These are phyloP conservation scores for Creolimax fragrantissima DNA, from an alignment of 78 protist genomes.

Conservation along the genomic window DNA sequence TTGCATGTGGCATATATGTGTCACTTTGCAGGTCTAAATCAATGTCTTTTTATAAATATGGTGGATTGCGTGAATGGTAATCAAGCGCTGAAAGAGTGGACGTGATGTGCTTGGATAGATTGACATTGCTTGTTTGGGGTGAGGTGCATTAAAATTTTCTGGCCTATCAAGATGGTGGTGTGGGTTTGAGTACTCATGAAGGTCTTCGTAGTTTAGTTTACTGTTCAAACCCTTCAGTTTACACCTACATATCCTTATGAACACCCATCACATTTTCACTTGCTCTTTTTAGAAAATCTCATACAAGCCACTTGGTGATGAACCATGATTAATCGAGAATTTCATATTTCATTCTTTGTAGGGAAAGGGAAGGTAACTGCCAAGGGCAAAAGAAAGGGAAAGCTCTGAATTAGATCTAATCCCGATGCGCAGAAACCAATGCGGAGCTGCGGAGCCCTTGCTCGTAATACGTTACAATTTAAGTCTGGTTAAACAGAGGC, in stretches of 20 bases:
- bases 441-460: too few relatives aligned
- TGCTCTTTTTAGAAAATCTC: neutral
- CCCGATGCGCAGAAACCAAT: too few relatives aligned
- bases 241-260: neutral
- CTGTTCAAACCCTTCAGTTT: neutral
- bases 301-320: neutral
- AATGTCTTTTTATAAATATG: neutral
- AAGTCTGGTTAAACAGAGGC: too few relatives aligned
- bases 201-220: neutral
- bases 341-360: neutral
- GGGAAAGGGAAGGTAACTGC: neutral
- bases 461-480: too few relatives aligned
- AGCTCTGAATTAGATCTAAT: too few relatives aligned
- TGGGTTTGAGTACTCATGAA: neutral
- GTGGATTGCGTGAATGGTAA: neutral
- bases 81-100: neutral
- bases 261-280: neutral
- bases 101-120: too few relatives aligned
- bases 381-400: neutral
- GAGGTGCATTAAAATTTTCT: neutral
- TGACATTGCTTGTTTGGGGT: neutral
- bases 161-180: too few relatives aligned
- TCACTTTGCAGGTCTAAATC: neutral
- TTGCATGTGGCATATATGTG: neutral
- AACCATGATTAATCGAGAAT: neutral